A percentile compares a stretch with the other conserved stretches of the same genome.
These are phyloP conservation scores for Carallia pectinifolia DNA, from an alignment of 345 rosid species.

Conservation along the genomic window DNA sequence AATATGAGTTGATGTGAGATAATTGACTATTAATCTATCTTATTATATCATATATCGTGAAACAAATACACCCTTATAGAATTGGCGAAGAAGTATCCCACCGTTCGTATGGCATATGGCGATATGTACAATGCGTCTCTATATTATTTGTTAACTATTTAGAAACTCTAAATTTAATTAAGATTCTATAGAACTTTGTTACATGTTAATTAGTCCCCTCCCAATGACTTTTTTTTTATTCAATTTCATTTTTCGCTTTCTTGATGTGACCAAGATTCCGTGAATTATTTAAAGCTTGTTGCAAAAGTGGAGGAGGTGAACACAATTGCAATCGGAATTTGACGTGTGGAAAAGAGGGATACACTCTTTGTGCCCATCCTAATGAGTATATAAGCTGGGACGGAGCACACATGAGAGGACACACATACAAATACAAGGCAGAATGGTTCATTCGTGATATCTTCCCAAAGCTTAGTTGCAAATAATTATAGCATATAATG, in stretches of 20 bases:
- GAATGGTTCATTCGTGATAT: slow-evolving; percentile 22
- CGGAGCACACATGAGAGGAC: slow-evolving; percentile 32
- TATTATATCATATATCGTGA: not conserved
- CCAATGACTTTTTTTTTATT: not conserved
- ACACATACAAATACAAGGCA: slow-evolving; percentile 23
- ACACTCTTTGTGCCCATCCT: slow-evolving; percentile 24
- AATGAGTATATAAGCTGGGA: slow-evolving; percentile 34
- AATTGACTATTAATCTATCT: too few species aligned
- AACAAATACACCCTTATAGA: not conserved
- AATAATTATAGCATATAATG: too few species aligned
- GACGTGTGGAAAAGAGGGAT: too few species aligned
- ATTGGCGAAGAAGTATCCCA: not conserved
- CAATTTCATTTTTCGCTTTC: not conserved
- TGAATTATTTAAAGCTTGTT: slow-evolving; percentile 2
- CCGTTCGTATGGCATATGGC: not conserved
- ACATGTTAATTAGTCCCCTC: not conserved
- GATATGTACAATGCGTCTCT: not conserved
- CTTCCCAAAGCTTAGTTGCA: slow-evolving; percentile 19
- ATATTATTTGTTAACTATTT: slow-evolving; percentile 6
- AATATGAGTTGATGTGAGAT: too few species aligned
- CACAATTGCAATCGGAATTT: too few species aligned
- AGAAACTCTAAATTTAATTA: too few species aligned
- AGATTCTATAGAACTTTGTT: not conserved
- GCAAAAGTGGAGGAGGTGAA: slow-evolving; percentile 25
- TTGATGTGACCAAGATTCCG: not conserved